Base-by-base conservation (phyloP, 139 green algal genomes). In the Chlorella sorokiniana region DNA sequence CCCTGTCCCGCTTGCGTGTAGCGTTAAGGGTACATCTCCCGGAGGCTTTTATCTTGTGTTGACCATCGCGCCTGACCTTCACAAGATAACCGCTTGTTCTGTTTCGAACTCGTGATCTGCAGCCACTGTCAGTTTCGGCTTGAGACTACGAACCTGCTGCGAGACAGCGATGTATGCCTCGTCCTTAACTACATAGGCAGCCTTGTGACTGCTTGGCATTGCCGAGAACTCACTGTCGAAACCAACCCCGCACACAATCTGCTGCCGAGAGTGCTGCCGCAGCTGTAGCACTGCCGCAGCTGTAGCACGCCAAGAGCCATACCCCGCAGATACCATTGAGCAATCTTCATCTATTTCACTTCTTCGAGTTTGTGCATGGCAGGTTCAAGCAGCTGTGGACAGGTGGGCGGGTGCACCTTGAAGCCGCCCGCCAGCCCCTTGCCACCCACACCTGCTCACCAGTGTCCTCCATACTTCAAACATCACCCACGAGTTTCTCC, bases 121-220 rank as follows among this genome's bases (percentile, higher is more conserved):
- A 59, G 14, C 16, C 48, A 11, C 56, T 31, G 16, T n/a, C 56
- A 16, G 56, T 65, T 31, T 31, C 23, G 56, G 56, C 56, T 65
- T 65, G 18, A 31, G 10, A 29, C 6, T 29, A 33, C 23, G 56
- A 29, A 33, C 56, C 6, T 65, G 16, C 18, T 10, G 23, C 23
- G 18, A n/a, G 29, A 33, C 16, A 29, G 3, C 27, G 16, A 44
- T 72, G 22, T 6, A 90, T 90, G 86, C 86, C 86, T 1, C 54
- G 86, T 7, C 14, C 70, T 0, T 77, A 37, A 37, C 33, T 79
- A 5, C 48, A 33, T 1, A 41, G 83, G 1, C 65, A 80, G 51
- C 71, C 69, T 0, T 90, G 86, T 45, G 86, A 90, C n/a, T 90
- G 86, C 59, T 29, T 45, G 20, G 76, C n/a, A 81, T 14, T 73